Evolutionary conservation across 768 basidiomycete species (phyloP), one percentile per base, ranked within the genome.

Genomic region (Kwoniella botswanensis): DNA sequence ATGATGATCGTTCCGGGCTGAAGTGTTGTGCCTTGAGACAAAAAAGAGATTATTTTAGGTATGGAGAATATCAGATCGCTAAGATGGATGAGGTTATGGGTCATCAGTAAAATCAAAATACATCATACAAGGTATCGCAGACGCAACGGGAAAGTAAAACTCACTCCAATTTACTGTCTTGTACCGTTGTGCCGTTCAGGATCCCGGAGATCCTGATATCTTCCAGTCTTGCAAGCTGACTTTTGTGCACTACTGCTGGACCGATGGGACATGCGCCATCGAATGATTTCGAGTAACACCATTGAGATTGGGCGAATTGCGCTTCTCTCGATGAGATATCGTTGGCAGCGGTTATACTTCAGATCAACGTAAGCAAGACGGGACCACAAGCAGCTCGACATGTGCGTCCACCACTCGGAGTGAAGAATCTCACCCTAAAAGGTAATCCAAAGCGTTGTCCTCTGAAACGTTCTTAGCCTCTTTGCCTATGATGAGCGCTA

Each of bases 221-320:
- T 73, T 91, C 90, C 26, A 92, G 90, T 76, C 93, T 88, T 0
- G 87, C 85, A 46, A 94, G 88, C n/a, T 86, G 83, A 4, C 85
- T 85, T 43, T 88, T 88, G 6, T 91, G 88, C 17, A 94, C 91
- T 35, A 95, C 84, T 76, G 90, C 91, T 2, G 93, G 93, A 0
- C 93, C 93, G 52, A 93, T 83, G 1, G 93, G 93, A 17, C 84
- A 87, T 3, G 86, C 85, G 43, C 86, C 68, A 90, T 92, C 93
- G 74, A 93, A 95, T 54, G 90, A 87, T 83, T 95, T 95, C 24
- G 92, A 93, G 83, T 93, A 94, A 41, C 88, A 86, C 93, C 93
- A 95, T 76, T 95, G 93, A 0, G 90, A 90, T 11, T 90, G 89
- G 3, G 89, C 88, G 84, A 91, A 85, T 80, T 94, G 93, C 76